Conservation (phyloP, 2,329 filamentous ascomycete species). For the Massarina eburnea region DNA sequence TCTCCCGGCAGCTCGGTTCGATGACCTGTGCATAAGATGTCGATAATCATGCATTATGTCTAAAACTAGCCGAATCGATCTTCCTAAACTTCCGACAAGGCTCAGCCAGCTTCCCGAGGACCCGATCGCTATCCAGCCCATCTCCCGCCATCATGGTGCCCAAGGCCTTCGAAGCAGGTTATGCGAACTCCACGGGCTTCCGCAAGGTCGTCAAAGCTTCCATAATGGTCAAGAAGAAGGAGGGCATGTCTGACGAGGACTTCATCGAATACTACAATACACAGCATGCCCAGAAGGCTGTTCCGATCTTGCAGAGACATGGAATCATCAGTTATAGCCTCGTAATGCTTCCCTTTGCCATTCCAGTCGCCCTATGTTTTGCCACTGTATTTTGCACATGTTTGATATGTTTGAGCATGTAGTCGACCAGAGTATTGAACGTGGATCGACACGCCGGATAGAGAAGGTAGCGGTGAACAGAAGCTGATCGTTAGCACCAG, state of each 20-base stretch:
- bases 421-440: background rate
- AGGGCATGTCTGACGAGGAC: conserved; percentile 47
- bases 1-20: background rate
- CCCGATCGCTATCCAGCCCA: background rate
- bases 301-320: conserved; percentile 47
- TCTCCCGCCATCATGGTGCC: conserved; percentile 39
- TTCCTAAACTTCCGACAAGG: background rate
- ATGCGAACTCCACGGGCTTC: conserved; percentile 48
- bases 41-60: no score
- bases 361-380: no score
- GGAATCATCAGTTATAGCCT: conserved; percentile 50
- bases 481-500: conserved; percentile 25
- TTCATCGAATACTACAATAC: conserved; percentile 52
- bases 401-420: no score
- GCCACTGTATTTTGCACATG: no score
- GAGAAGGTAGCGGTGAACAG: background rate
- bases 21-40: background rate
- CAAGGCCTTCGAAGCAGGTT: conserved; percentile 50
- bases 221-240: conserved; percentile 51
- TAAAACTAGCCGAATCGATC: no score
- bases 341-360: conserved; percentile 29
- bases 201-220: conserved; percentile 51
- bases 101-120: no score
- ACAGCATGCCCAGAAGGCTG: conserved; percentile 48
- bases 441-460: background rate